phyloP scores from a whole-genome alignment of 2,329 filamentous ascomycete genomes.

The Fulvia fulva region DNA sequence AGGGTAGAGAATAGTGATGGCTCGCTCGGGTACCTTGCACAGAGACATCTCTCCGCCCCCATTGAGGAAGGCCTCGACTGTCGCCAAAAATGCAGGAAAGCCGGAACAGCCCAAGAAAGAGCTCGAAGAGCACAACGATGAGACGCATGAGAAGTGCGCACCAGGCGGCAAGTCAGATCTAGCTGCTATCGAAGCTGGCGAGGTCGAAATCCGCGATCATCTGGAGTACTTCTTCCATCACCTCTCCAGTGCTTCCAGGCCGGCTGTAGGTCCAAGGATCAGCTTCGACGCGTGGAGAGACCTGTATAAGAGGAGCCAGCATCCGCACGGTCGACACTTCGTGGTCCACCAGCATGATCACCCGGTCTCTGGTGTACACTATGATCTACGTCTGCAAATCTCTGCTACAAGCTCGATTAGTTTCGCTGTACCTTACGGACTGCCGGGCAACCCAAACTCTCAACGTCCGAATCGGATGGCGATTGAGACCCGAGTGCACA shows the following conservation, averaged over 20 bases:
- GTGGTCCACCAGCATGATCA: constrained; percentile 72
- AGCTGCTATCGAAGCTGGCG: constrained; percentile 52
- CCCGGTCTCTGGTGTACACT: constrained; percentile 54
- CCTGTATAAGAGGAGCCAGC: constrained; percentile 48
- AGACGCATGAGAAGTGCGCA: not conserved
- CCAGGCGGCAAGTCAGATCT: constrained; percentile 14
- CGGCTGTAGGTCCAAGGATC: constrained; percentile 33
- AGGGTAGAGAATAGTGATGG: constrained; percentile 6
- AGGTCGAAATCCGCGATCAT: constrained; percentile 46
- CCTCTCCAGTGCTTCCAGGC: constrained; percentile 33
- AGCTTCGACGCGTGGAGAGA: constrained; percentile 41
- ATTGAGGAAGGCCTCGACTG: constrained; percentile 18
- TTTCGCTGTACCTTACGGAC: constrained; percentile 46
- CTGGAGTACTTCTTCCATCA: constrained; percentile 46
- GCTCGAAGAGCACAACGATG: not conserved
- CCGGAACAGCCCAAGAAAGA: not conserved
- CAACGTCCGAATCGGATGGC: constrained; percentile 40
- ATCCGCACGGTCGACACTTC: constrained; percentile 50
- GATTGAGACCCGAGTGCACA: constrained; percentile 44
- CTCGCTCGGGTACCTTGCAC: constrained; percentile 16
- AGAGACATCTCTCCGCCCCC: constrained; percentile 32
- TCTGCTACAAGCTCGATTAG: constrained; percentile 63
- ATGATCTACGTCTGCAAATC: constrained; percentile 68
- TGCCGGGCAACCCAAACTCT: constrained; percentile 42
- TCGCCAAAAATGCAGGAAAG: not conserved